Evolutionary conservation across 139 green algal species (phyloP).

Genomic region (Nannochloris sp.): DNA sequence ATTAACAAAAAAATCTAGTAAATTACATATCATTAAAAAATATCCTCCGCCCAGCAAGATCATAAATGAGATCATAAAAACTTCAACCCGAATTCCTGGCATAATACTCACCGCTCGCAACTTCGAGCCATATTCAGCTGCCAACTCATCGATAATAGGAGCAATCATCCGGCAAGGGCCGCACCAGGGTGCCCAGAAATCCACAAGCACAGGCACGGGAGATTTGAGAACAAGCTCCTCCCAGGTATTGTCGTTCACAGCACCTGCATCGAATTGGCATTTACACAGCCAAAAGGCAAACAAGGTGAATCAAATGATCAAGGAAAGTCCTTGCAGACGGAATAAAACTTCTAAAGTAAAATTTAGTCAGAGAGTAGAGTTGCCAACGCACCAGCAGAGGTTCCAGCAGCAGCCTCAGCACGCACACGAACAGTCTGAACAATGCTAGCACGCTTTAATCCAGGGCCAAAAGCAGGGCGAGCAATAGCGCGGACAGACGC

Average conservation of each 20-base stretch:
- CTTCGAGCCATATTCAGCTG: slow-evolving; percentile 67
- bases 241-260: slow-evolving; percentile 80
- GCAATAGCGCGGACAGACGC: neutral
- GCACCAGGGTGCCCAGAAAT: slow-evolving; percentile 91
- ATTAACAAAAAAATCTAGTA: neutral
- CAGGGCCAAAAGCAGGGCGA: neutral
- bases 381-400: slow-evolving; percentile 1
- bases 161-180: slow-evolving; percentile 93
- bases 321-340: neutral
- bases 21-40: neutral
- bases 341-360: neutral
- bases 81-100: too few relatives aligned
- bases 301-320: neutral
- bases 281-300: neutral
- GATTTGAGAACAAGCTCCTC: slow-evolving; percentile 78
- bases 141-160: slow-evolving; percentile 82
- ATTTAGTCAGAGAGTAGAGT: neutral
- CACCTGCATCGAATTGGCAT: slow-evolving; percentile 29
- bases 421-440: neutral
- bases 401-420: neutral
- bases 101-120: slow-evolving; percentile 38
- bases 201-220: slow-evolving; percentile 85
- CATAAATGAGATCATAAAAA: neutral
- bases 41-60: neutral
- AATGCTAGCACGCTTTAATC: neutral